Conservation (phyloP, 768 basidiomycete species). For the Boletus vermiculosoides region DNA sequence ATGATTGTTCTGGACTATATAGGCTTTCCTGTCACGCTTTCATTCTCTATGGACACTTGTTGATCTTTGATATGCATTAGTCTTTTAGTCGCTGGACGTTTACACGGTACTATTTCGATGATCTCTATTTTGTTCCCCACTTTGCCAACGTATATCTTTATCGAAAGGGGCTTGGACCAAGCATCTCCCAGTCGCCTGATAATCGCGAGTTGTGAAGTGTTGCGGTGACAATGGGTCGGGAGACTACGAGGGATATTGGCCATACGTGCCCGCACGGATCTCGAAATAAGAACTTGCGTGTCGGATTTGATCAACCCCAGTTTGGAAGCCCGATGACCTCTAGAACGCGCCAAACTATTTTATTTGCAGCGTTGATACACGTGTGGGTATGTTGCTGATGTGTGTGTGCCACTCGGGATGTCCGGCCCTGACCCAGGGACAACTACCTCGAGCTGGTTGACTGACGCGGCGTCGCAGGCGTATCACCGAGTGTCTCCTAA, state of each 20-base stretch:
- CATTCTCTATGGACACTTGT: not conserved
- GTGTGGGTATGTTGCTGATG: not conserved
- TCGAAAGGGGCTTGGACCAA: not conserved
- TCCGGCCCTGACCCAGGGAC: not conserved
- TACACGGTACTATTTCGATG: not conserved
- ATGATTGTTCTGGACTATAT: not conserved
- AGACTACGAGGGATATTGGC: constrained; percentile 17
- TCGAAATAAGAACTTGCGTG: not conserved
- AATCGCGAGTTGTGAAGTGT: not conserved
- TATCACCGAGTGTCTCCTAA: not conserved
- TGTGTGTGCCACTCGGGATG: no score
- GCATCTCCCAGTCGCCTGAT: not conserved
- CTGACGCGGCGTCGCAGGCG: not conserved
- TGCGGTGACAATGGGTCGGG: constrained; percentile 15
- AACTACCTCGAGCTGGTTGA: not conserved
- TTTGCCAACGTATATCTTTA: not conserved
- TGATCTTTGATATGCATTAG: not conserved
- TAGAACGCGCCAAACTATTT: not conserved
- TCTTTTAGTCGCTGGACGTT: not conserved
- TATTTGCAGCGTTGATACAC: not conserved
- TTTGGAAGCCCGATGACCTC: not conserved
- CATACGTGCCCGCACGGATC: constrained; percentile 16
- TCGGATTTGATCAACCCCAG: not conserved
- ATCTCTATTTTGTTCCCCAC: not conserved
- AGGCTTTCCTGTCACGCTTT: not conserved